Conservation (phyloP, 306 rosid genomes). For the Gastrolobium bilobum region DNA sequence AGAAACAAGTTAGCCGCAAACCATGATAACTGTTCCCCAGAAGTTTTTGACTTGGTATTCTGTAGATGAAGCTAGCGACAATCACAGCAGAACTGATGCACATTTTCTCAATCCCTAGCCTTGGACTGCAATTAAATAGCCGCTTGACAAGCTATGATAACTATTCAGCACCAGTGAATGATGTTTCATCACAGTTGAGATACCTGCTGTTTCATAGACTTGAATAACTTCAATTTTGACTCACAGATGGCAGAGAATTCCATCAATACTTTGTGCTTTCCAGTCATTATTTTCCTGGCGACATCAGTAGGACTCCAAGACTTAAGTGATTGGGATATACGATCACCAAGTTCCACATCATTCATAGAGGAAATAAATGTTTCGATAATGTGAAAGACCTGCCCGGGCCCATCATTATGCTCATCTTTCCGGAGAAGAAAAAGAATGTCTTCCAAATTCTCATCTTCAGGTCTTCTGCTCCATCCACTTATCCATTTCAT, state of each 20-base stretch:
- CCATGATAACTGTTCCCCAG: constrained; percentile 15
- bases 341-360: constrained; percentile 67
- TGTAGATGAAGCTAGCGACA: constrained; percentile 1
- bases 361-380: constrained; percentile 57
- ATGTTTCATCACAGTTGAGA: constrained; percentile 66
- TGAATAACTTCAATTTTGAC: constrained; percentile 67
- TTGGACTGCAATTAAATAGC: constrained; percentile 25
- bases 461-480: constrained; percentile 67
- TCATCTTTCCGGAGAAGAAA: constrained; percentile 56
- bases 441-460: constrained; percentile 66
- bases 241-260: constrained; percentile 76
- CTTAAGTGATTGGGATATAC: constrained; percentile 67
- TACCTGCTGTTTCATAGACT: constrained; percentile 71
- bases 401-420: constrained; percentile 78
- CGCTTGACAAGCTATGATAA: constrained; percentile 29
- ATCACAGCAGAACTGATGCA: constrained; percentile 28
- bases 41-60: constrained; percentile 30
- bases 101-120: constrained; percentile 31
- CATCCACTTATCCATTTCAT: constrained; percentile 70
- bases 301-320: constrained; percentile 83
- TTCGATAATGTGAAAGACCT: constrained; percentile 65
- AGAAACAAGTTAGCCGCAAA: constrained; percentile 25
- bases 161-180: constrained; percentile 29
- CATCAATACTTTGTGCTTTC: constrained; percentile 64
- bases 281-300: constrained; percentile 74